Conservation (phyloP, 2,329 filamentous ascomycete species). For the Diaporthe sp. region DNA sequence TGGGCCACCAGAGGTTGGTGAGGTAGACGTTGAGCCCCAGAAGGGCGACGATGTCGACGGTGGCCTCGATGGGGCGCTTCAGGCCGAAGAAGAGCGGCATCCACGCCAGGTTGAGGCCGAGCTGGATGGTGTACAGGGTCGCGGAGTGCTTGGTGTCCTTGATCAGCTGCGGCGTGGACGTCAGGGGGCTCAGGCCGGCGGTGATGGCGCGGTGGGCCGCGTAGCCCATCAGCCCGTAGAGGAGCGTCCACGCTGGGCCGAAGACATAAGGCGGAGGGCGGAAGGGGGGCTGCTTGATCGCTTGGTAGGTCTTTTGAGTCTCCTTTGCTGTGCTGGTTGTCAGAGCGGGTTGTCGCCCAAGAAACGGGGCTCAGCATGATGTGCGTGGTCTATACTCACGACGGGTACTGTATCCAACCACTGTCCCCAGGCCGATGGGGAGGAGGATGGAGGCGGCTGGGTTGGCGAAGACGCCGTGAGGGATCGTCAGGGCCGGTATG, state of each 20-base stretch:
- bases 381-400: constrained; percentile 62
- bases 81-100: constrained; percentile 94
- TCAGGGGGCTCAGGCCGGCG: constrained; percentile 70
- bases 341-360: constrained; percentile 18
- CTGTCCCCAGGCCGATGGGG: constrained; percentile 79
- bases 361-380: constrained; percentile 19
- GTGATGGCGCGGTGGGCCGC: constrained; percentile 84
- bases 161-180: constrained; percentile 65
- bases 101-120: constrained; percentile 88
- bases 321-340: constrained; percentile 60
- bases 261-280: constrained; percentile 74
- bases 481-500: constrained; percentile 83
- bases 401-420: constrained; percentile 77
- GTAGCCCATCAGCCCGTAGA: constrained; percentile 89
- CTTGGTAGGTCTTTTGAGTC: constrained; percentile 71
- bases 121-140: constrained; percentile 87
- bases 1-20: constrained; percentile 80
- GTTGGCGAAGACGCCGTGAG: constrained; percentile 77
- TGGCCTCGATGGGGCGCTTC: constrained; percentile 80
- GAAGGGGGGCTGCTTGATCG: constrained; percentile 77
- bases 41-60: constrained; percentile 81
- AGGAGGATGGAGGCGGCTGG: constrained; percentile 82
- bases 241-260: constrained; percentile 75
- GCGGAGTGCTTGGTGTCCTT: constrained; percentile 76
- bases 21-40: constrained; percentile 81